Conservation (phyloP, 192 early-diverging fungal species). For the Dissophora globulifera region DNA sequence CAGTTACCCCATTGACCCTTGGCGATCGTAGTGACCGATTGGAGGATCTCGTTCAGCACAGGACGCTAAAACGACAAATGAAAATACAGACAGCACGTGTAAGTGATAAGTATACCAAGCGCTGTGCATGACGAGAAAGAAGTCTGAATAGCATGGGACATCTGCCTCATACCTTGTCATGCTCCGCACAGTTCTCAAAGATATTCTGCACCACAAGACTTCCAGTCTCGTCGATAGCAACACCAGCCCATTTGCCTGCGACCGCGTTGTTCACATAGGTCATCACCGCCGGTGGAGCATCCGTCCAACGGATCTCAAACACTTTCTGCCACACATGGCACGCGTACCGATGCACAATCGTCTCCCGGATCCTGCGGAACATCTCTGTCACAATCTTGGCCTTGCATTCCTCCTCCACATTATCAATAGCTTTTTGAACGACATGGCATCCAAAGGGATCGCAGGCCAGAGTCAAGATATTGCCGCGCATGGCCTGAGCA, state of each 20-base stretch:
- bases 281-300: slow-evolving; percentile 63
- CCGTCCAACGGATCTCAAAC: slow-evolving; percentile 74
- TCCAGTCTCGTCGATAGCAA: slow-evolving; percentile 83
- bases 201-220: slow-evolving; percentile 82
- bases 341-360: slow-evolving; percentile 79
- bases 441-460: slow-evolving; percentile 86
- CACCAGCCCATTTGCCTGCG: slow-evolving; percentile 68
- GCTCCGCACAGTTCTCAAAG: slow-evolving; percentile 75
- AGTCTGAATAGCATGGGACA: no score
- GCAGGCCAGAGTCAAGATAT: slow-evolving; percentile 69
- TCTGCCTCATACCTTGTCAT: slow-evolving; percentile 70
- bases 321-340: slow-evolving; percentile 87
- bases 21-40: slow-evolving; percentile 68
- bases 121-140: no score
- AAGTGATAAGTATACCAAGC: no score
- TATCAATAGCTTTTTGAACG: slow-evolving; percentile 78
- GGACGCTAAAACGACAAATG: slow-evolving; percentile 50
- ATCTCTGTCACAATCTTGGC: slow-evolving; percentile 69
- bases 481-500: slow-evolving; percentile 68
- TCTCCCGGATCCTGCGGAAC: slow-evolving; percentile 70
- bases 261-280: slow-evolving; percentile 67
- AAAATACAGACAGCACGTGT: background rate
- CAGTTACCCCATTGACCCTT: slow-evolving; percentile 87
- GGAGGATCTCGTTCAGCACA: slow-evolving; percentile 71
- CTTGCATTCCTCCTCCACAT: slow-evolving; percentile 69